Evolutionary conservation across 2,329 filamentous ascomycete species (phyloP), one percentile per base, ranked within the genome.

Genomic region (Hypoxylon sp.): DNA sequence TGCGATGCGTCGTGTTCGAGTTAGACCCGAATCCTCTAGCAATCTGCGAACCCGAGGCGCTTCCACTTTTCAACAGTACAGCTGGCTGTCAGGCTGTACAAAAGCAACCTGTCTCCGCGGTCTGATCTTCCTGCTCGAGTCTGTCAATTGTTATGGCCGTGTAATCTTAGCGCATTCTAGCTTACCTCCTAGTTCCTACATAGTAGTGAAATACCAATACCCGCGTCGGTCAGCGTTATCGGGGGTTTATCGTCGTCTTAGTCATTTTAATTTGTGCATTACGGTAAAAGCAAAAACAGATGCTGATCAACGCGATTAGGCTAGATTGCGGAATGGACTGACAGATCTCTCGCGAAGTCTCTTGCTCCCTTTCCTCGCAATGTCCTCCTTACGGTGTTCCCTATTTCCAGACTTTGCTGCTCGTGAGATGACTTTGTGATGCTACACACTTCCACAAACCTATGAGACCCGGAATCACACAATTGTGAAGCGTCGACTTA

Each of bases 221-320:
- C 22, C 30, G 17, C 47, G 28, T 28, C 24, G 24, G 47, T n/a
- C 48, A 39, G 48, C 48, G 32, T 51, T 53, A 43, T 53, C 49
- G 49, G 47, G 47, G 15, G 20, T 46, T 51, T 39, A 51, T 51
- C 32, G 49, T 17, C 17, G 41, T 56, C 51, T 53, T 65, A 62
- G 53, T 59, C 62, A 62, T 65, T 62, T 62, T 26, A 54, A 59
- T 59, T 59, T 39, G 44, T 55, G 47, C 41, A 56, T 53, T 53
- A 49, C 50, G 32, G 34, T 49, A 56, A 58, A 54, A 64, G 55
- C 39, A 60, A 59, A 34, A 24, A 34, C 24, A 59, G 41, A 39
- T 34, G 30, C 53, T 43, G 47, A 55, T 50, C 49, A 52, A 39
- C 47, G 28, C 47, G 26, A 34, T 34, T 46, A 15, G n/a, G n/a